A percentile compares a stretch with the other conserved stretches of the same genome.
These are phyloP conservation scores for Backusella westeae DNA, from an alignment of 192 early-diverging fungal species.

Conservation along the genomic window DNA sequence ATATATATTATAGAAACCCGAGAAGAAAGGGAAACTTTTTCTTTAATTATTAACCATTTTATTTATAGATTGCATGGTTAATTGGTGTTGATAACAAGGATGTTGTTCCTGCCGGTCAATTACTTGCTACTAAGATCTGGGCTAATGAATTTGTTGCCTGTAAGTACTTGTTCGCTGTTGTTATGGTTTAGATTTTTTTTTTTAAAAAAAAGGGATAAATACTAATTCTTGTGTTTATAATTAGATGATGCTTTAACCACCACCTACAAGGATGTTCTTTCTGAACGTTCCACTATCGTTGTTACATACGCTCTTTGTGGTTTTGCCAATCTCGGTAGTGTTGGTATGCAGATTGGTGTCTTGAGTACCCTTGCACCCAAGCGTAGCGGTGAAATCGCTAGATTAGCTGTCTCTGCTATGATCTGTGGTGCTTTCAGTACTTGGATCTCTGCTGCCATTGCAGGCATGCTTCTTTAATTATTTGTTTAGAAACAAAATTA, in stretches of 20 bases:
- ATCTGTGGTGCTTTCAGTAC: constrained; percentile 78
- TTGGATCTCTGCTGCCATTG: constrained; percentile 76
- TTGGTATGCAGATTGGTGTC: constrained; percentile 80
- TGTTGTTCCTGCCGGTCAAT: constrained; percentile 54
- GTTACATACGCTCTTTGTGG: constrained; percentile 80
- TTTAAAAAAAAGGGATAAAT: background rate
- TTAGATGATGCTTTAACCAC: constrained; percentile 20
- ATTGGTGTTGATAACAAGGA: constrained; percentile 43
- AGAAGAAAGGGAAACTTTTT: background rate
- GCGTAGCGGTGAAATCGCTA: constrained; percentile 66
- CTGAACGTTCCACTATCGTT: constrained; percentile 48
- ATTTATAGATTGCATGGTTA: constrained; percentile 53
- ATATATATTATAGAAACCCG: background rate
- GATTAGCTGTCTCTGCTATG: constrained; percentile 76
- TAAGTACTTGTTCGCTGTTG: background rate
- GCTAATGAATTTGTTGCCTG: constrained; percentile 92
- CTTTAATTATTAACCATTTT: background rate
- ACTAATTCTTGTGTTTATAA: background rate
- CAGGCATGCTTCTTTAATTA: constrained; percentile 57
- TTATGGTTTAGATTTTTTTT: background rate
- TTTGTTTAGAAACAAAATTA: background rate
- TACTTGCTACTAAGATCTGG: constrained; percentile 73
- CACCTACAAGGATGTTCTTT: constrained; percentile 38
- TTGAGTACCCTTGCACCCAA: constrained; percentile 74
- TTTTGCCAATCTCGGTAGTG: constrained; percentile 83